Evolutionary conservation across 371 early-diverging fungal species (phyloP), one percentile per base, ranked within the genome.

Genomic region (Syncephalastrum sp.): DNA sequence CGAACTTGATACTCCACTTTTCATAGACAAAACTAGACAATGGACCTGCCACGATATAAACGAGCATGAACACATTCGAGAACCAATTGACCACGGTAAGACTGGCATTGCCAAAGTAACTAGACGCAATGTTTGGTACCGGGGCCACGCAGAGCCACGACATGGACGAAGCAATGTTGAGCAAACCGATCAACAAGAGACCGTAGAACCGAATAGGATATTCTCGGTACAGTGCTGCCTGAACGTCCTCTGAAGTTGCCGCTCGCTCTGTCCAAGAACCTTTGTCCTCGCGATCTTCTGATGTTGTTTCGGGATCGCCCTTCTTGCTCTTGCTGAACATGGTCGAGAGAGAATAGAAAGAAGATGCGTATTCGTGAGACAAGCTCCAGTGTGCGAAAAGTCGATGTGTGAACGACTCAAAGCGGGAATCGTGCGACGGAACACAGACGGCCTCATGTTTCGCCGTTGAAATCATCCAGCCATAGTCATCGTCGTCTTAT

Each of bases 31-130:
- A 74, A 41, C 82, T 78, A 0, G 82, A 78, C 42, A 76, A 8
- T 19, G 82, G 73, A 15, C 77, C 82, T 33, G 81, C 79, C 23
- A 84, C 43, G n/a, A 84, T 58, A 59, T 80, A 84, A 6, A 64
- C 60, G 33, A 84, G 60, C 61, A 82, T 68, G 21, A 80, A 82
- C n/a, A 75, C 58, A 53, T 78, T 81, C 25, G 74, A 69, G 50
- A 79, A 74, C 79, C 74, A 74, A 51, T 79, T 79, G 38, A 77
- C 64, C 15, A 56, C 53, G 13, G 70, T 59, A 12, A 76, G 50
- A 17, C 70, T 61, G 23, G 41, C 43, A 33, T 63, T 56, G 23
- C 60, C 54, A 47, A 74, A 75, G 24, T 56, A 79, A 1, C 19
- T 42, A 5, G 58, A 49, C 4, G 79, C 60, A 42, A 63, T 64